Conservation (phyloP, 179 eudicot genomes). For the Drosera spatulata region DNA sequence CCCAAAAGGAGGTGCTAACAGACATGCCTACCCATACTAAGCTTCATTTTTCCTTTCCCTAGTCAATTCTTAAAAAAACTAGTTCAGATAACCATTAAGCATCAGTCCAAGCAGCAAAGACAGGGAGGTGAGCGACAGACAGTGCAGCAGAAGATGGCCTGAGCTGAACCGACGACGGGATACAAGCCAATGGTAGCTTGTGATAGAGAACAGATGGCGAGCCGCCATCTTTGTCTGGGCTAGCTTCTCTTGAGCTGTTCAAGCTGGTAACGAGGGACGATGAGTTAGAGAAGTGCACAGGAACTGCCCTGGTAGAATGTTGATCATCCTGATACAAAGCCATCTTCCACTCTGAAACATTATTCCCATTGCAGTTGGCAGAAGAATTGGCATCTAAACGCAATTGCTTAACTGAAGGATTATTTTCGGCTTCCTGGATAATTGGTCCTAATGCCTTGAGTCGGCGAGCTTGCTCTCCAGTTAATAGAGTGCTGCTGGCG, state of each 20-base stretch:
- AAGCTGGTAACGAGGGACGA: conserved; percentile 64
- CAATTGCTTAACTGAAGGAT: not conserved
- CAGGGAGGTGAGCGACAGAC: conserved; percentile 45
- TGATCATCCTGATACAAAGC: not conserved
- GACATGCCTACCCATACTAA: too few relatives aligned
- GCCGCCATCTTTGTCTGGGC: conserved; percentile 35
- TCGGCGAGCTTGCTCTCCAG: conserved; percentile 18
- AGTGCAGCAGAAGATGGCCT: conserved; percentile 23
- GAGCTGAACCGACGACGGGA: conserved; percentile 24
- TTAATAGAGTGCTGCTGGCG: conserved; percentile 44
- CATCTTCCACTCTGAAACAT: conserved; percentile 22
- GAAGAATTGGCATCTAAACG: conserved; percentile 35
- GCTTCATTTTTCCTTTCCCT: too few relatives aligned
- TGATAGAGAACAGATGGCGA: conserved; percentile 6
- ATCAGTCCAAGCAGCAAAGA: conserved; percentile 63
- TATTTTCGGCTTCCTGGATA: too few relatives aligned
- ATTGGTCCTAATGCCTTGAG: too few relatives aligned
- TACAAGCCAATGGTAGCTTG: conserved; percentile 25
- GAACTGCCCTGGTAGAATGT: not conserved
- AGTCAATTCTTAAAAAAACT: too few relatives aligned
- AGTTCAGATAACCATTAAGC: not conserved
- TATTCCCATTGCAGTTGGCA: conserved; percentile 14
- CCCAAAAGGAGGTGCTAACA: too few relatives aligned
- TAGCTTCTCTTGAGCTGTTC: conserved; percentile 65
- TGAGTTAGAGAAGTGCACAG: conserved; percentile 30